Evolutionary conservation across 2,329 filamentous ascomycete genomes (phyloP).

Genomic region (Aspergillus sojae): DNA sequence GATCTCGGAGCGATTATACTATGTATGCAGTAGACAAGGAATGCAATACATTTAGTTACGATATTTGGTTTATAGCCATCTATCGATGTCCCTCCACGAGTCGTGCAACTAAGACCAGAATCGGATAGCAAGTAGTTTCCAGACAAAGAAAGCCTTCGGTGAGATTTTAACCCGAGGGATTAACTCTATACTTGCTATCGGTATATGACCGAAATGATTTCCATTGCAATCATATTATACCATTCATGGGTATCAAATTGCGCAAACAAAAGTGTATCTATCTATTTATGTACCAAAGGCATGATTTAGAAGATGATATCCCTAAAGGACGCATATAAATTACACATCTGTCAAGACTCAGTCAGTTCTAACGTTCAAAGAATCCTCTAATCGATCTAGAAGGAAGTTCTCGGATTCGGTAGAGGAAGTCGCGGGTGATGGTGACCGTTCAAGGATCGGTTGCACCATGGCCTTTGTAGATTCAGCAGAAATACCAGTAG

Average conservation of each 20-base stretch:
- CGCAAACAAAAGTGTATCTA: neutral
- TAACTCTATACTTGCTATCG: neutral
- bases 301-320: neutral
- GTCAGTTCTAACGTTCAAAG: conserved; percentile 15
- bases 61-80: no score
- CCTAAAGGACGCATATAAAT: neutral
- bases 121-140: no score
- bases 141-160: no score
- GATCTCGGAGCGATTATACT: no score
- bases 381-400: conserved; percentile 29
- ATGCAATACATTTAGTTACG: no score
- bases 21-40: no score
- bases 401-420: conserved; percentile 26
- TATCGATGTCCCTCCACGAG: neutral
- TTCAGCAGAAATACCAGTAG: neutral
- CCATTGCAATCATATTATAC: neutral
- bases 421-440: conserved; percentile 22
- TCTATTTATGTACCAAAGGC: neutral
- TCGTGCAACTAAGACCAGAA: no score
- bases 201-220: neutral
- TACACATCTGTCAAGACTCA: neutral
- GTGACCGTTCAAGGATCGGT: conserved; percentile 11
- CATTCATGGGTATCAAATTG: neutral
- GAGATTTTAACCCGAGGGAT: neutral
- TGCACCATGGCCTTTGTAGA: neutral